Evolutionary conservation across 2,329 filamentous ascomycete species (phyloP).

Genomic region (Colletotrichum sp.): DNA sequence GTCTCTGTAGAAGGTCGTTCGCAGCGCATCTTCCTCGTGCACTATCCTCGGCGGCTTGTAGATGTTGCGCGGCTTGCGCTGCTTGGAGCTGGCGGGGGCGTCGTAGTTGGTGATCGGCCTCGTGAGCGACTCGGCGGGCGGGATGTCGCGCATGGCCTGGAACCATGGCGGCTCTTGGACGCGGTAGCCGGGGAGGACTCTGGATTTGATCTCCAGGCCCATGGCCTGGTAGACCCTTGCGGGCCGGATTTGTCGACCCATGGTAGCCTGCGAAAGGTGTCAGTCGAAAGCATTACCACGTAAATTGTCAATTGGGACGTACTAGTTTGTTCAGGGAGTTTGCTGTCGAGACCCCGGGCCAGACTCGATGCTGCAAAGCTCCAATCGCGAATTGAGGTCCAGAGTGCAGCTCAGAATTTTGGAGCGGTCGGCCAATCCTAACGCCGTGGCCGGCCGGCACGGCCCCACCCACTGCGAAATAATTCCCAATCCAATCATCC

Average conservation of each 20-base stretch:
- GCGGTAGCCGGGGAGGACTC: constrained; percentile 37
- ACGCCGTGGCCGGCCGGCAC: constrained; percentile 2
- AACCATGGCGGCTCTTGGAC: constrained; percentile 53
- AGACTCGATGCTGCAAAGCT: neutral
- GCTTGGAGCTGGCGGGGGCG: constrained; percentile 44
- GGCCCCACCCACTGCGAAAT: constrained; percentile 19
- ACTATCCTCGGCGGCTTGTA: constrained; percentile 80
- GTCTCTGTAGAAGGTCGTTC: constrained; percentile 85
- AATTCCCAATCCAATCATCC: constrained; percentile 12
- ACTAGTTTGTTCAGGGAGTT: neutral
- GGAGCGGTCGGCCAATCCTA: constrained; percentile 22
- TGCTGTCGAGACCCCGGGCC: neutral
- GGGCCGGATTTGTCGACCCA: constrained; percentile 52
- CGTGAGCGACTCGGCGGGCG: constrained; percentile 63
- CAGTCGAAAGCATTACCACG: neutral
- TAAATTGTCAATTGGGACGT: neutral
- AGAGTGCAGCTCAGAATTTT: constrained; percentile 18
- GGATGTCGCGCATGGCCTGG: constrained; percentile 54
- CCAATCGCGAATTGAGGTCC: neutral
- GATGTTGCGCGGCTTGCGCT: constrained; percentile 72
- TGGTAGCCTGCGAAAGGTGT: constrained; percentile 24
- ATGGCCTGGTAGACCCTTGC: constrained; percentile 53
- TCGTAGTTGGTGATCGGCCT: constrained; percentile 58
- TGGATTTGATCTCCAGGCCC: constrained; percentile 46
- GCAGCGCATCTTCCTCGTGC: constrained; percentile 85